Base-by-base conservation (phyloP, 768 basidiomycete genomes). In the Termitomyces sp. region DNA sequence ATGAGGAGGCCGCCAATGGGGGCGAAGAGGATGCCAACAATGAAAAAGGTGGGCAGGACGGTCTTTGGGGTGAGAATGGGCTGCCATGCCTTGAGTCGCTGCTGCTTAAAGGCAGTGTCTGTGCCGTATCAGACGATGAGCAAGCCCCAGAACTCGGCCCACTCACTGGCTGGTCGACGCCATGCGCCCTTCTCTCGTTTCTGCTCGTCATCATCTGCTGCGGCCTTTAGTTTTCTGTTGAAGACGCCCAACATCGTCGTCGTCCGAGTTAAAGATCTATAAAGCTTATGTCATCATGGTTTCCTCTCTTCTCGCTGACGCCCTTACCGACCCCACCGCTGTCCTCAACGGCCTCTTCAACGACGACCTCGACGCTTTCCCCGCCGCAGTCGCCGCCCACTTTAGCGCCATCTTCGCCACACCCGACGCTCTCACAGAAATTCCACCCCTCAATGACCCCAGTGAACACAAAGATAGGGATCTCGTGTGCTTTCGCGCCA, bases 31-130 rank as follows among this genome's bases (percentile, higher is more conserved):
- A 99, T 79, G 46, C 92, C 97, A 65, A 98, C 86, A 68, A 98
- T 85, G 73, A 99, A 95, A 47, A 99, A 83, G 0, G 94, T 96
- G 3, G 97, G 97, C 16, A 99, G 83, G 22, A 99, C 97, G 1
- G 94, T 97, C 73, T 95, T 95, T 5, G 97, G 97, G 5, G 95
- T 98, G 48, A 98, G 82, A 70, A 99, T 98, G 9, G 97, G 97
- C 80, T 99, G 97, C 97, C 97, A 99, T 68, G 97, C 97, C 77
- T 98, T 98, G 69, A 99, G 84, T 56, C 97, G 90, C 73, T 99
- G 97, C 72, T 99, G 97, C 76, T 97, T 98, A 83, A 97, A 98
- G 42, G 95, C 96, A 58, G 95, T 98, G 74, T 98, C 94, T 97
- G 72, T 16, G 35, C 28, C 13, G 28, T 24, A 1, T 51, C 54